Base-by-base conservation (phyloP, 768 basidiomycete genomes). In the Xerocomus brunneocitrinus region DNA sequence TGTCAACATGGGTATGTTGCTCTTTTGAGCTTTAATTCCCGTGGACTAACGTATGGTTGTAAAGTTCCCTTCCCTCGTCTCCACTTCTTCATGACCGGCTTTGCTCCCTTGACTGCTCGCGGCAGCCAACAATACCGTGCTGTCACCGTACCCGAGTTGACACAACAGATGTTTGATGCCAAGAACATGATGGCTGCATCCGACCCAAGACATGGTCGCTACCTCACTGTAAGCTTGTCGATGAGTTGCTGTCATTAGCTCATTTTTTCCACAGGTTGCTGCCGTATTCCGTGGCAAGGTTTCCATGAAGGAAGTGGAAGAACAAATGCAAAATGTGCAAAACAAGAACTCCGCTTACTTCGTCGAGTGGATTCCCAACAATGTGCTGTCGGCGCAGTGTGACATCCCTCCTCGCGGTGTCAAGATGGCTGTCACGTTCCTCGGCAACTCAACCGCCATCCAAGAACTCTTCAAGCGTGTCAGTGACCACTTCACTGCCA, bases 101-200 rank as follows among this genome's bases (percentile, higher is more conserved):
- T 86, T 60, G 95, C 95, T 55, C 95, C 95, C 31, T 77, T 98
- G 55, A 95, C 94, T 46, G 91, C 97, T 34, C 89, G 93, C 36
- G 92, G 92, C 49, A 92, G 89, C 71, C 90, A 91, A 64, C 87
- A 92, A 65, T 99, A 94, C 81, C 91, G 97, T 57, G 93, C 94
- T 35, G 91, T 98, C 64, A 91, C 91, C 53, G 95, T 99, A 38
- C 93, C 97, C 31, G 97, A 99, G 73, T 81, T 99, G 56, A 98
- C 97, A 8, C 89, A 93, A 69, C 97, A 99, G 67, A 98, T 98
- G 95, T 99, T 98, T 72, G 95, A 98, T 64, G 91, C 94, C 42
- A 98, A 97, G 84, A 98, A 98, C 86, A 95, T 95, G 92, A 95
- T 98, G 94, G 93, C 95, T 62, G 97, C 97, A 24, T 90, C 90